Evolutionary conservation across 225 moss, liverwort and hornwort species (phyloP).

Genomic region (Marchantia paleacea): DNA sequence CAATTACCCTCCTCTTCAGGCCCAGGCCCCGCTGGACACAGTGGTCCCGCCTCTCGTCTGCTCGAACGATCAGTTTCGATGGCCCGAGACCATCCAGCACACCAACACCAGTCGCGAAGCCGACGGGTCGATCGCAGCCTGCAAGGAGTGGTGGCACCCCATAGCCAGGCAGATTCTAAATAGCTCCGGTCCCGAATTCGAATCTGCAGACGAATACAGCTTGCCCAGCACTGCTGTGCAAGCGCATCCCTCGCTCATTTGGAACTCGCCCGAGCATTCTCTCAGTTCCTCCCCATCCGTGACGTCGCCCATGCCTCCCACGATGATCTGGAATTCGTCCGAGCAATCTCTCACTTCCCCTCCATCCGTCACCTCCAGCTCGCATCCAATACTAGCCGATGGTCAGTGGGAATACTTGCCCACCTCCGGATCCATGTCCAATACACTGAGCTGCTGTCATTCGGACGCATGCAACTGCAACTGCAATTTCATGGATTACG

Average conservation of each 20-base stretch:
- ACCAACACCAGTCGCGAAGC: background rate
- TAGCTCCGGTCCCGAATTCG: background rate
- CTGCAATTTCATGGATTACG: constrained; percentile 7
- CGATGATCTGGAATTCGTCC: constrained; percentile 12
- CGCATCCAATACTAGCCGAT: background rate
- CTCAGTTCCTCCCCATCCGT: constrained; percentile 17
- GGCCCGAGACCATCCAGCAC: background rate
- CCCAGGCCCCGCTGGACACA: background rate
- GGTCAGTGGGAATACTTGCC: constrained; percentile 6
- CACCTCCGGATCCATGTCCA: too few relatives aligned
- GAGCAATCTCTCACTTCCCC: constrained; percentile 15
- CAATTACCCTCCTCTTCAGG: background rate
- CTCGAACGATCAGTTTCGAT: background rate
- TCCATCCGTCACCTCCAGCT: constrained; percentile 13
- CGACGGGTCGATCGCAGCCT: background rate
- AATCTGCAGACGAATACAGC: background rate
- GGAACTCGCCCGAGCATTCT: constrained; percentile 13
- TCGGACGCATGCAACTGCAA: constrained; percentile 12
- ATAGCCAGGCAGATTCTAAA: background rate
- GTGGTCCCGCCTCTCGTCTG: background rate
- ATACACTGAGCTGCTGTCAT: constrained; percentile 1
- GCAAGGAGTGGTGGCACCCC: constrained; percentile 19
- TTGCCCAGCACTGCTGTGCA: background rate
- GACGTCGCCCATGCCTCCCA: background rate
- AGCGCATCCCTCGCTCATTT: background rate